Evolutionary conservation across 2,329 filamentous ascomycete species (phyloP).

Genomic region (Diaporthe humulicola): DNA sequence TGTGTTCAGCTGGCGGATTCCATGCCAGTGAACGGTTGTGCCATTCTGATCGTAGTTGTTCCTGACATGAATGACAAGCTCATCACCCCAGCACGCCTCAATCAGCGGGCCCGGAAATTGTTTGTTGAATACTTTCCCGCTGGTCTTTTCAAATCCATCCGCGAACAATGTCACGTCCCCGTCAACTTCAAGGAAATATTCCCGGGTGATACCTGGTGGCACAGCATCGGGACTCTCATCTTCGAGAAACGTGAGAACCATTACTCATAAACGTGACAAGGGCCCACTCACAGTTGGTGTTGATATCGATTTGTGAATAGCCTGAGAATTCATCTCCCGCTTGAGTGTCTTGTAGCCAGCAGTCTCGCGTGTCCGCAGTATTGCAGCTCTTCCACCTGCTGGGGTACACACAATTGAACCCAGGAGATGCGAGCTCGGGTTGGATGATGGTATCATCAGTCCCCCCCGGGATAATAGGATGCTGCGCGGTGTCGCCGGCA

Average conservation of each 20-base stretch:
- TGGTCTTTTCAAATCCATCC: constrained; percentile 39
- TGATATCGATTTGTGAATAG: constrained; percentile 39
- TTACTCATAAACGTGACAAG: background rate
- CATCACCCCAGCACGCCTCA: constrained; percentile 49
- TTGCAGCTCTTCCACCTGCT: constrained; percentile 37
- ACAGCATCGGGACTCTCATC: constrained; percentile 34
- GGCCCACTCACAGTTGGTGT: constrained; percentile 35
- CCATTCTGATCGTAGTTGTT: constrained; percentile 46
- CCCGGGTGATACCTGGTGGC: constrained; percentile 33
- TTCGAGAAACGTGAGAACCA: background rate
- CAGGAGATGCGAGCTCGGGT: constrained; percentile 34
- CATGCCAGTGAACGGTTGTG: constrained; percentile 53
- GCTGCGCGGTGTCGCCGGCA: background rate
- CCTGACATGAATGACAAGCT: constrained; percentile 45
- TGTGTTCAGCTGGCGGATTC: constrained; percentile 48
- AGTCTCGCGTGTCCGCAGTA: constrained; percentile 29
- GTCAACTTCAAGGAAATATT: constrained; percentile 38
- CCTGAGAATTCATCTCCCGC: constrained; percentile 26
- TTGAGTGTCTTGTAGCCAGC: constrained; percentile 37
- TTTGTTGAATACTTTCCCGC: constrained; percentile 43
- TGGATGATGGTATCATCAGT: constrained; percentile 8
- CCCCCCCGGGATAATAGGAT: background rate
- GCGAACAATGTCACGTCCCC: constrained; percentile 35
- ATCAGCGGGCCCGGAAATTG: constrained; percentile 46
- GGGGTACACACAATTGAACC: constrained; percentile 36